A percentile compares a stretch with the other conserved stretches of the same genome.
phyloP scores from a whole-genome alignment of 106 monocot genomes.

The Phalaenopsis aphrodite region DNA sequence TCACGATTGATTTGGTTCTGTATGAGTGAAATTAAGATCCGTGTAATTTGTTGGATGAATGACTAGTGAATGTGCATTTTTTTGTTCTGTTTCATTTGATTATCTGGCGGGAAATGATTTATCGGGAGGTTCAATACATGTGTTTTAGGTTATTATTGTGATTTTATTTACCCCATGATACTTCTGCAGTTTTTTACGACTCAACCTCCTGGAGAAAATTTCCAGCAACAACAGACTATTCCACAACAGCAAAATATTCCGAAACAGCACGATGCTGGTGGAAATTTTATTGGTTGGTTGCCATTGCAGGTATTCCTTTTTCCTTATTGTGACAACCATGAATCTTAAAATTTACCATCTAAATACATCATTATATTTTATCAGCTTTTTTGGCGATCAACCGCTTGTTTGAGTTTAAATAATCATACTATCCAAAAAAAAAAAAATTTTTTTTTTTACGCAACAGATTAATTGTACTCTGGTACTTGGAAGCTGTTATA shows the following conservation, averaged over 20 bases:
- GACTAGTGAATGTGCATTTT: background rate
- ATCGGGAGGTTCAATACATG: background rate
- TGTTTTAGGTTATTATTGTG: background rate
- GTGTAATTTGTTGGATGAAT: background rate
- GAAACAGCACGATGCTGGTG: slow-evolving; percentile 44
- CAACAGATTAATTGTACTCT: background rate
- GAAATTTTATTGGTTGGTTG: slow-evolving; percentile 55
- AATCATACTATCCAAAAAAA: background rate
- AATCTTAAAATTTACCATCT: background rate
- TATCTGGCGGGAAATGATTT: background rate
- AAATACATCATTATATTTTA: background rate
- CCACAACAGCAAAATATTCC: background rate
- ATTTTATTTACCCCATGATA: background rate
- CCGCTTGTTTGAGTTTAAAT: background rate
- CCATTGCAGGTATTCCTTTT: slow-evolving; percentile 35
- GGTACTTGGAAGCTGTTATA: background rate
- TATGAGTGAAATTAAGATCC: background rate
- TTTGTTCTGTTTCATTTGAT: background rate
- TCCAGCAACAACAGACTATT: background rate
- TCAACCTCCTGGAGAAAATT: slow-evolving; percentile 10
- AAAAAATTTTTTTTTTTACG: too few species aligned
- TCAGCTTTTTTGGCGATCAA: background rate
- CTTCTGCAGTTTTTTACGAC: slow-evolving; percentile 10
- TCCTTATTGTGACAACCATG: background rate
- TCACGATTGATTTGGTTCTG: background rate